phyloP scores from a whole-genome alignment of 768 basidiomycete genomes.

The Botryobasidium botryosum region DNA sequence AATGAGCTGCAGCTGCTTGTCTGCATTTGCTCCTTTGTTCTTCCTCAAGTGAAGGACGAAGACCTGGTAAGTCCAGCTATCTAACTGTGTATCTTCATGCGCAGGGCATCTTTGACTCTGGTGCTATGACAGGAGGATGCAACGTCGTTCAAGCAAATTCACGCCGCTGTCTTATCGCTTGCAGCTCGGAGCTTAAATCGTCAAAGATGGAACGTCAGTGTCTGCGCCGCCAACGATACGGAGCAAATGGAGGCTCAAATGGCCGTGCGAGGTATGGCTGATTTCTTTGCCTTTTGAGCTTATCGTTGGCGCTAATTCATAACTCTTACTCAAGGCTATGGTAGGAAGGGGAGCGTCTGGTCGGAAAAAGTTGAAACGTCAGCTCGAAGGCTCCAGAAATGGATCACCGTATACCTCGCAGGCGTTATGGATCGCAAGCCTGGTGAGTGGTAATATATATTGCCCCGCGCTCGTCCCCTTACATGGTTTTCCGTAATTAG shows the following conservation, averaged over 20 bases:
- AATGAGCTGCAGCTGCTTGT: constrained; percentile 72
- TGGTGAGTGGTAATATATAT: background rate
- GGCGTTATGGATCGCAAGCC: constrained; percentile 12
- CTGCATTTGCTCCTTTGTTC: constrained; percentile 45
- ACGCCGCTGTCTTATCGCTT: constrained; percentile 57
- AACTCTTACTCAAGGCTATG: constrained; percentile 4
- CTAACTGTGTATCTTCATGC: constrained; percentile 1
- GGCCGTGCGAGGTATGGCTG: constrained; percentile 35
- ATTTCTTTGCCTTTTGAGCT: background rate
- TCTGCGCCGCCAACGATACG: constrained; percentile 47
- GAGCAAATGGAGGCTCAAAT: constrained; percentile 41
- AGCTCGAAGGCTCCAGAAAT: constrained; percentile 12
- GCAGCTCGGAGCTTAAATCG: constrained; percentile 53
- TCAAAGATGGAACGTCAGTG: constrained; percentile 36
- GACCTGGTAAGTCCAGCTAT: constrained; percentile 45
- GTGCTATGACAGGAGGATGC: constrained; percentile 16
- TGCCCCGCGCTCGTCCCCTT: background rate
- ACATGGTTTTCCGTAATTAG: background rate
- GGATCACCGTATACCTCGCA: constrained; percentile 12
- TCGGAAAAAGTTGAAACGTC: constrained; percentile 11
- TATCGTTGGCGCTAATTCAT: constrained; percentile 2
- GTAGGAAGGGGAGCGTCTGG: constrained; percentile 9
- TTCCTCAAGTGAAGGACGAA: constrained; percentile 53
- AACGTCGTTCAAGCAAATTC: constrained; percentile 71
- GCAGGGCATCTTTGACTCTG: constrained; percentile 15